These are phyloP conservation scores for Catharanthus roseus DNA, from an alignment of 257 asterid species.

Conservation along the genomic window DNA sequence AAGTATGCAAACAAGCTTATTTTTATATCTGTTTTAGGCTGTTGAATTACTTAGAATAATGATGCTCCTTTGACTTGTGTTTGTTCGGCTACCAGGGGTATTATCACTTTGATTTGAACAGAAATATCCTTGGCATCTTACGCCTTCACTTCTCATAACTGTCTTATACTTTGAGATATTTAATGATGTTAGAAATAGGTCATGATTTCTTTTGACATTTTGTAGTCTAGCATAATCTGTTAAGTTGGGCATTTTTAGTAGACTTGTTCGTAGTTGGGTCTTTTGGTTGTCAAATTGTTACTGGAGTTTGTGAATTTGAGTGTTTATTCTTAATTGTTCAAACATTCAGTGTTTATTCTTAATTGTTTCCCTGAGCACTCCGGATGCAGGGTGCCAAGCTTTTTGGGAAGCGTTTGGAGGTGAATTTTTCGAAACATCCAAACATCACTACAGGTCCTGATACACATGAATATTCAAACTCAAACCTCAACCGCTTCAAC, in stretches of 20 bases:
- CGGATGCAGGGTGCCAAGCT: constrained; percentile 65
- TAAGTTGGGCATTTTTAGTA: neutral
- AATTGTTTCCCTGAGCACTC: neutral
- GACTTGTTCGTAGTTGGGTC: neutral
- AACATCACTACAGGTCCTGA: constrained; percentile 86
- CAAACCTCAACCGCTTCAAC: constrained; percentile 92
- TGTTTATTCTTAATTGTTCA: too few species aligned
- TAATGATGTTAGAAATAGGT: neutral
- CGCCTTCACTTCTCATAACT: neutral
- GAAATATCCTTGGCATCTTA: neutral
- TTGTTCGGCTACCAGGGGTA: neutral
- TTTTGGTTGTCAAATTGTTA: neutral
- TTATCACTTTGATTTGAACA: neutral
- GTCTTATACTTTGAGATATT: neutral
- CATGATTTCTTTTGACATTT: neutral
- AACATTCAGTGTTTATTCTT: neutral
- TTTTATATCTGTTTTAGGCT: neutral
- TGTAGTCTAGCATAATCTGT: neutral
- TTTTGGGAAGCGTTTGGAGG: constrained; percentile 94
- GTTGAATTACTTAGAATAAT: neutral
- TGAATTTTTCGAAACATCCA: constrained; percentile 77
- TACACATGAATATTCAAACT: constrained; percentile 85
- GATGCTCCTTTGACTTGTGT: neutral
- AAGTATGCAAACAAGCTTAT: neutral
- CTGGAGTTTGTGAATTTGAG: neutral